Percentiles rank a stretch among this genome's conserved stretches.
Conservation (phyloP, 2,329 filamentous ascomycete genomes). For the Ceratocystis huliohia region DNA sequence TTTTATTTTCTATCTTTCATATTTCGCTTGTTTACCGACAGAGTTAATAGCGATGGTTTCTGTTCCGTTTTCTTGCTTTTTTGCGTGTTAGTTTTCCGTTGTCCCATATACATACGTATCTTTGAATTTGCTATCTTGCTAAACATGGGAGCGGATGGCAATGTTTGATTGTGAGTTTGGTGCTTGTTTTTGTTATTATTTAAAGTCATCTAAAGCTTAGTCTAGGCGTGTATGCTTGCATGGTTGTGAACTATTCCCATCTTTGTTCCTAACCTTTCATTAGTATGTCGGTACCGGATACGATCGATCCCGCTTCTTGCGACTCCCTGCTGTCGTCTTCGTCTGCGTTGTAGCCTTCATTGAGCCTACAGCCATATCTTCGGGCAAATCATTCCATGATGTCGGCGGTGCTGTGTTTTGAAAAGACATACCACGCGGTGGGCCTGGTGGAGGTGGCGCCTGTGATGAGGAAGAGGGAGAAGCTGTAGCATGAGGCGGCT, state of each 20-base stretch:
- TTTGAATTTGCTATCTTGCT: background rate
- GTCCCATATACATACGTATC: slow-evolving; percentile 28
- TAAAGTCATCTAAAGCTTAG: too few relatives aligned
- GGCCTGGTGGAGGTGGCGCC: slow-evolving; percentile 16
- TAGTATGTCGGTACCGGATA: slow-evolving; percentile 50
- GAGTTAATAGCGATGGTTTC: slow-evolving; percentile 4
- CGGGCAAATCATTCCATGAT: slow-evolving; percentile 55
- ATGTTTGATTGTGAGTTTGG: too few relatives aligned
- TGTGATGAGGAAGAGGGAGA: background rate
- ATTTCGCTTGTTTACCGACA: slow-evolving; percentile 13
- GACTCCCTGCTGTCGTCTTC: slow-evolving; percentile 29
- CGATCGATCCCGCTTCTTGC: slow-evolving; percentile 47
- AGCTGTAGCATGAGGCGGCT: too few relatives aligned
- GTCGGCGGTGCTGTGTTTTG: slow-evolving; percentile 46
- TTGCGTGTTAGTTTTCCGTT: slow-evolving; percentile 18
- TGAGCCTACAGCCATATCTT: slow-evolving; percentile 39
- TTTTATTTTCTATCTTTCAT: slow-evolving; percentile 13
- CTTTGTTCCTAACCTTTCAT: background rate
- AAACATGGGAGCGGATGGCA: too few relatives aligned
- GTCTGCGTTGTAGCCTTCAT: slow-evolving; percentile 34
- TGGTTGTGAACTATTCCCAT: background rate
- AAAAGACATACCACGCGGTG: slow-evolving; percentile 35
- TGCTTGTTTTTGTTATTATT: too few relatives aligned
- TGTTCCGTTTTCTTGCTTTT: slow-evolving; percentile 12
- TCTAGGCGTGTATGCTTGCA: too few relatives aligned